phyloP scores from a whole-genome alignment of 352 stramenopile genomes.

The Thraustochytrium sp. region DNA sequence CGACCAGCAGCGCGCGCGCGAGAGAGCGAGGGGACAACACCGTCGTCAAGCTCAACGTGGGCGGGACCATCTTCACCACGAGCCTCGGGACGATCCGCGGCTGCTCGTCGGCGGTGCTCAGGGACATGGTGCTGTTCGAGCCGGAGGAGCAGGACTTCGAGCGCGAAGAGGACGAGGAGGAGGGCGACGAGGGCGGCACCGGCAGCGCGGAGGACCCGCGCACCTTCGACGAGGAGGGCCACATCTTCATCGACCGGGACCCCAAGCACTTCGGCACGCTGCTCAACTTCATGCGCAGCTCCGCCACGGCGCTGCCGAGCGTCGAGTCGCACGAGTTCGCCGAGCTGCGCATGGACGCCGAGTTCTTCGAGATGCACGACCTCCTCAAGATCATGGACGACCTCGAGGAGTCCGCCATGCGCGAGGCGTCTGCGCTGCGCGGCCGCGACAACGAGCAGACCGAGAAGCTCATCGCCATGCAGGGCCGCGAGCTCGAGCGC shows the following conservation, averaged over 20 bases:
- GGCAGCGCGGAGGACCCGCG: not conserved
- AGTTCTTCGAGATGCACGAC: slow-evolving; percentile 16
- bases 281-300: slow-evolving; percentile 23
- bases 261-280: slow-evolving; percentile 12
- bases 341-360: slow-evolving; percentile 22
- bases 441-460: not conserved
- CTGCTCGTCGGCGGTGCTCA: not conserved
- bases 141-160: not conserved
- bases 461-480: not conserved
- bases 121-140: not conserved
- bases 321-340: slow-evolving; percentile 1
- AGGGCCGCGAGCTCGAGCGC: slow-evolving; percentile 37
- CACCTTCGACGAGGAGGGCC: not conserved
- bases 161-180: not conserved
- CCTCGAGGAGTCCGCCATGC: not conserved
- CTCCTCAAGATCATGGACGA: not conserved
- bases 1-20: not conserved
- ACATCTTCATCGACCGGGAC: slow-evolving; percentile 36
- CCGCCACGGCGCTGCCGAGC: not conserved
- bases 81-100: not conserved
- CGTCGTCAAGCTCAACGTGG: slow-evolving; percentile 27
- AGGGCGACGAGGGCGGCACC: no score
- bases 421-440: not conserved
- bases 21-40: not conserved
- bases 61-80: slow-evolving; percentile 21